Evolutionary conservation across 2,329 filamentous ascomycete genomes (phyloP), one percentile per base, ranked within the genome.

Genomic region (Neurospora crassa): DNA sequence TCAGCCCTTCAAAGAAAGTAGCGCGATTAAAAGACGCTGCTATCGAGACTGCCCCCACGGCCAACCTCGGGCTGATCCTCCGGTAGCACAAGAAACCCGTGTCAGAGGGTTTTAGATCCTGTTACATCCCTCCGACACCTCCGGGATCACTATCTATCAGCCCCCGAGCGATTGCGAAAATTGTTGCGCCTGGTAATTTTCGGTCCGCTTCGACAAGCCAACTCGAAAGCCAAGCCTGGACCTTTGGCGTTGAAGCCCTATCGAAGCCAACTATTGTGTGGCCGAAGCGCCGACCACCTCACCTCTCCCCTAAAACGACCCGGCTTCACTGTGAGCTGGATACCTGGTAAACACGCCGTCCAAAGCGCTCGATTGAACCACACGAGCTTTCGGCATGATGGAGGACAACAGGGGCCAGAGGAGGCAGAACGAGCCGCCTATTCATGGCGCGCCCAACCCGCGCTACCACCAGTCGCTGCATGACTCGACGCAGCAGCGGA

Each of bases 381-480:
- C 29, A 63, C 53, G 29, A 63, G 53, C 53, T 63, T 63, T 24
- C 29, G 80, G 82, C 82, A 89, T 88, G 80, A 96, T 96, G 92
- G 92, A 95, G 85, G 89, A 91, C 83, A 88, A 90, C 84, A 88
- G 88, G 82, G 89, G 87, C 79, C 86, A 89, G 79, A 87, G 89
- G 84, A 91, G 91, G 87, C 91, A 91, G 84, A 88, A 91, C 87
- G 91, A 92, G 82, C 85, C 87, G 82, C 86, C 88, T 80, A 84
- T 87, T 81, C 90, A 91, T 82, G 85, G 88, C 78, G 81, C 83
- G 78, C 85, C 85, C 81, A 85, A 84, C 79, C 80, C 84, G 69
- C 84, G 86, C 81, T 89, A 86, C 75, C 76, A 79, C 63, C 78
- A 78, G 53, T 79, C 84, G 72, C 77, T 84, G 75, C 83, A 86